These are phyloP conservation scores for Podila horticola DNA, from an alignment of 192 early-diverging fungal species.

Conservation along the genomic window DNA sequence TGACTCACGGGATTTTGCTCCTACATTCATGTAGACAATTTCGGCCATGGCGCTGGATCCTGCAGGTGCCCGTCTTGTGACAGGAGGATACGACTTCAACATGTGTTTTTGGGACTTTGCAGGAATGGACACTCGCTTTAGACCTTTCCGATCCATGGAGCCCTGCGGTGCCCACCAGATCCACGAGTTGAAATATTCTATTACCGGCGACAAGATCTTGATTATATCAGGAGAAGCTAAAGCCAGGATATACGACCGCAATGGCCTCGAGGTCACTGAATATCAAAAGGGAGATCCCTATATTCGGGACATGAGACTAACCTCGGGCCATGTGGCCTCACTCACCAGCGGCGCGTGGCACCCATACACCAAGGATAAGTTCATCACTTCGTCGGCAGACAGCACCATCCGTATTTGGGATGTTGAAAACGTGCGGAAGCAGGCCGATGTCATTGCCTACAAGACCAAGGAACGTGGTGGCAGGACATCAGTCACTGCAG, in stretches of 20 bases:
- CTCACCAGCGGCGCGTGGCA: constrained; percentile 86
- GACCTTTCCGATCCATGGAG: constrained; percentile 83
- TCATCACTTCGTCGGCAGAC: constrained; percentile 85
- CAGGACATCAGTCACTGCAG: constrained; percentile 74
- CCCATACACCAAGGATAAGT: constrained; percentile 68
- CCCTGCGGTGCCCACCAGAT: constrained; percentile 85
- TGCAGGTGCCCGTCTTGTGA: constrained; percentile 77
- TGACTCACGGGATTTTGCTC: no score
- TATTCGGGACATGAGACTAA: constrained; percentile 80
- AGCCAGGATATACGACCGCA: constrained; percentile 81
- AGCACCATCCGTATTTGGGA: constrained; percentile 90
- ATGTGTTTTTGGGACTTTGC: constrained; percentile 95
- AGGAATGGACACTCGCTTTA: constrained; percentile 80
- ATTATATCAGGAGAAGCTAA: constrained; percentile 80
- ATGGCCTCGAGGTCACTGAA: constrained; percentile 78
- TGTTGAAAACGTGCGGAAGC: constrained; percentile 71
- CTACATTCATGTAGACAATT: constrained; percentile 59
- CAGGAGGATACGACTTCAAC: constrained; percentile 84
- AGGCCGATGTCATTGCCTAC: constrained; percentile 81
- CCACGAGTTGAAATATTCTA: constrained; percentile 81
- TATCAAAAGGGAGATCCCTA: constrained; percentile 95
- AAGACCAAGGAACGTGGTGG: constrained; percentile 79
- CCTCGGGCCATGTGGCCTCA: constrained; percentile 84
- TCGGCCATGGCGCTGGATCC: constrained; percentile 87
- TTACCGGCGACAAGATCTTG: constrained; percentile 79